These are phyloP conservation scores for Lachnellula subtilissima DNA, from an alignment of 2,329 filamentous ascomycete genomes.

Conservation along the genomic window DNA sequence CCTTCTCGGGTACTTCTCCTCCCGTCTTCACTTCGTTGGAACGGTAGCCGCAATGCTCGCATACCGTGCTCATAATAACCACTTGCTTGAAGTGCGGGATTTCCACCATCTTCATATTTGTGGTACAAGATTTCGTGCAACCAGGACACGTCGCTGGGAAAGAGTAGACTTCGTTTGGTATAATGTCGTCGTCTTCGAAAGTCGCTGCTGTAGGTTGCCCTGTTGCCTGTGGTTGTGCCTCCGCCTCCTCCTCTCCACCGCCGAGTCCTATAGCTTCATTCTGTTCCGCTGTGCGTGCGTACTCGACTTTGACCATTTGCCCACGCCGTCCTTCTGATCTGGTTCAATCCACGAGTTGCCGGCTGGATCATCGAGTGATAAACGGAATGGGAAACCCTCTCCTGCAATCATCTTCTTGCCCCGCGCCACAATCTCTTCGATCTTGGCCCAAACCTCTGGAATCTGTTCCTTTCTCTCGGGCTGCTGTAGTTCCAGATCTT, in stretches of 20 bases:
- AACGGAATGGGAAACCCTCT: conserved; percentile 76
- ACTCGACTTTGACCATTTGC: conserved; percentile 85
- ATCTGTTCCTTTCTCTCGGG: conserved; percentile 71
- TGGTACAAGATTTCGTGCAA: conserved; percentile 78
- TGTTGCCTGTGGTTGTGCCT: conserved; percentile 43
- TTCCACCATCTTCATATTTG: conserved; percentile 98
- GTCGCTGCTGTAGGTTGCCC: conserved; percentile 37
- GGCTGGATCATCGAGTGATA: conserved; percentile 83
- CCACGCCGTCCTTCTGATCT: conserved; percentile 69
- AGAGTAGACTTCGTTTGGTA: conserved; percentile 87
- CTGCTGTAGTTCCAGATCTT: conserved; percentile 78
- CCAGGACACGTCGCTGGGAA: conserved; percentile 91
- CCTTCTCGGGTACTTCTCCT: conserved; percentile 81
- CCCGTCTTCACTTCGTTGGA: conserved; percentile 98
- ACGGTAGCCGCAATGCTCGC: conserved; percentile 86
- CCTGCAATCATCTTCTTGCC: conserved; percentile 74
- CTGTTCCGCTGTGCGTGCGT: conserved; percentile 74
- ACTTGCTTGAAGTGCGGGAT: conserved; percentile 98
- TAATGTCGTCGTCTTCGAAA: conserved; percentile 66
- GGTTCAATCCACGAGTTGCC: conserved; percentile 98
- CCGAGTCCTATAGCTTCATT: conserved; percentile 80
- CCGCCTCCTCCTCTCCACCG: conserved; percentile 52
- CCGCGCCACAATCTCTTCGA: conserved; percentile 70
- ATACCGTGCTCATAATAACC: conserved; percentile 89
- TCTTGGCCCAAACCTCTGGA: conserved; percentile 73